These are phyloP conservation scores for Diplodia scrobiculata DNA, from an alignment of 2,329 filamentous ascomycete genomes.

Conservation along the genomic window DNA sequence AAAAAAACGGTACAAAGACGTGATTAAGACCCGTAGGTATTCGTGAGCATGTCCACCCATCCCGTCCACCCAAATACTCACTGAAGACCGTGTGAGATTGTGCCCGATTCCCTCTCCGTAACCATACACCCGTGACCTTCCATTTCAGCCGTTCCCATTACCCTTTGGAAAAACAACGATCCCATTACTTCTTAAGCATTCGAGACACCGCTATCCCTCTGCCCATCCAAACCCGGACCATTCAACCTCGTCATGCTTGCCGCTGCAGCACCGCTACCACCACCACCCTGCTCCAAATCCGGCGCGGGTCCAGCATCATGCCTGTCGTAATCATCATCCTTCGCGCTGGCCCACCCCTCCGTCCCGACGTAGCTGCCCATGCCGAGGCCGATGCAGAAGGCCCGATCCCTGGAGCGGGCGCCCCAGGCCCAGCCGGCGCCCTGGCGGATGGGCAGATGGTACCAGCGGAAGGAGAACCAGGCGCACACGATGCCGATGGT, in stretches of 20 bases:
- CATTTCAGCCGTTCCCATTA: neutral
- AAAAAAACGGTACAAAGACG: neutral
- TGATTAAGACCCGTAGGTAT: neutral
- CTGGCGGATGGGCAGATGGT: conserved; percentile 76
- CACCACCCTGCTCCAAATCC: conserved; percentile 12
- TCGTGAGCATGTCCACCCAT: neutral
- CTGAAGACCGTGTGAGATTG: neutral
- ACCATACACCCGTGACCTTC: neutral
- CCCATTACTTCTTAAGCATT: neutral
- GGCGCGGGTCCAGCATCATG: neutral
- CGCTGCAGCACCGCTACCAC: neutral
- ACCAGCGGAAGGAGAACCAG: conserved; percentile 78
- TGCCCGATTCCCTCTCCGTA: neutral
- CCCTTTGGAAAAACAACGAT: neutral
- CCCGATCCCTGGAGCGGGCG: conserved; percentile 68
- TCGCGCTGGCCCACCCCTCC: conserved; percentile 47
- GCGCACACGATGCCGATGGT: conserved; percentile 71
- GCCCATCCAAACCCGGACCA: conserved; percentile 15
- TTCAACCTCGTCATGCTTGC: neutral
- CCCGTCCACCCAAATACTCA: neutral
- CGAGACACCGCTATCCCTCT: conserved; percentile 8
- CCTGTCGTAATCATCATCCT: conserved; percentile 11
- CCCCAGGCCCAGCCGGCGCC: conserved; percentile 91
- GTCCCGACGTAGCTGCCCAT: conserved; percentile 51
- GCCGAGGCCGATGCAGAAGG: conserved; percentile 76